Conservation (phyloP, 139 green algal genomes). For the Chlorella sp. region DNA sequence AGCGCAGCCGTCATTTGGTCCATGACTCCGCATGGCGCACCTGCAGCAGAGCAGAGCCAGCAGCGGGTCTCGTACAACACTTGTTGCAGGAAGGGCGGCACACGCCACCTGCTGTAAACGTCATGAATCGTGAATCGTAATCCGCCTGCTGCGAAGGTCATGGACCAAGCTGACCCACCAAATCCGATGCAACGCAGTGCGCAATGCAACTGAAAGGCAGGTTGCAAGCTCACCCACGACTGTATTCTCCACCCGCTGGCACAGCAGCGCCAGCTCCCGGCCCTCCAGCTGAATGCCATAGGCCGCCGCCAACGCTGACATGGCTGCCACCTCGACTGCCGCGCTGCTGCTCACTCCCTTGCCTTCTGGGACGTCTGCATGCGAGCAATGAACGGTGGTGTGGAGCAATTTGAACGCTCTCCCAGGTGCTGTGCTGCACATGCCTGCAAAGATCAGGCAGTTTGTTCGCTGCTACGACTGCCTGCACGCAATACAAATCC, state of each 20-base stretch:
- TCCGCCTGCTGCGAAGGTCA: too few species aligned
- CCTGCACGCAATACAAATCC: too few species aligned
- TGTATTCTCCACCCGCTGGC: conserved; percentile 92
- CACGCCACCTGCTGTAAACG: too few species aligned
- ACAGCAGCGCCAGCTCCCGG: conserved; percentile 78
- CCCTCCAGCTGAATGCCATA: conserved; percentile 57
- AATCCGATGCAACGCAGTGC: too few species aligned
- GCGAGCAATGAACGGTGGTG: too few species aligned
- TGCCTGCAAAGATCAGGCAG: neutral
- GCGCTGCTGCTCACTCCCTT: conserved; percentile 93
- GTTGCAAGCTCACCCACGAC: conserved; percentile 86
- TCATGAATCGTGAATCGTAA: too few species aligned
- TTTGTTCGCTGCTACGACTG: too few species aligned
- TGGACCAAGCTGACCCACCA: too few species aligned
- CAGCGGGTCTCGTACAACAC: too few species aligned
- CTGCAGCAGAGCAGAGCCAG: neutral
- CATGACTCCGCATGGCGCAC: conserved; percentile 97
- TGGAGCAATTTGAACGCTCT: neutral
- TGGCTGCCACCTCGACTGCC: conserved; percentile 92
- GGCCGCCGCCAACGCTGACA: conserved; percentile 76
- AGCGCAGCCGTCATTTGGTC: conserved; percentile 90
- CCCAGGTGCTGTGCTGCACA: neutral
- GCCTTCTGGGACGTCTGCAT: conserved; percentile 89
- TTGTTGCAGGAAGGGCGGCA: too few species aligned
- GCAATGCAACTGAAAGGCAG: too few species aligned